Evolutionary conservation across 2,329 filamentous ascomycete species (phyloP).

Genomic region (Aspergillus niger): DNA sequence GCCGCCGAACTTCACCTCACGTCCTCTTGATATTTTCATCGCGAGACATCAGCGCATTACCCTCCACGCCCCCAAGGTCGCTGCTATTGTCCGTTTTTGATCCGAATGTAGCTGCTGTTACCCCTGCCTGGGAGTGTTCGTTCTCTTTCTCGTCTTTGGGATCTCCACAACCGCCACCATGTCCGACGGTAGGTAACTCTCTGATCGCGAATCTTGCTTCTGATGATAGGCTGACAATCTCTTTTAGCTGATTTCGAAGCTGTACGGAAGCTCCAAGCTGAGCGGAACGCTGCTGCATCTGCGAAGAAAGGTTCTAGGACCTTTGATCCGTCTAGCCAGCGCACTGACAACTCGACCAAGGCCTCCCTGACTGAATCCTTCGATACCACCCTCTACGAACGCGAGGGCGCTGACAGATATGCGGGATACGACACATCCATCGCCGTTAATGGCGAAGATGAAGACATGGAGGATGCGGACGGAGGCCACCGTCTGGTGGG

Average conservation of each 20-base stretch:
- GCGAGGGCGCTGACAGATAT: slow-evolving; percentile 75
- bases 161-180: slow-evolving; percentile 35
- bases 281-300: slow-evolving; percentile 80
- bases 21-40: slow-evolving; percentile 14
- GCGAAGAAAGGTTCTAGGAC: slow-evolving; percentile 78
- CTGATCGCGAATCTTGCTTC: slow-evolving; percentile 7
- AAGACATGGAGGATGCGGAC: slow-evolving; percentile 75
- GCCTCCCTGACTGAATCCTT: slow-evolving; percentile 83
- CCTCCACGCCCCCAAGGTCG: slow-evolving; percentile 26
- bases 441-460: slow-evolving; percentile 74
- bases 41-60: slow-evolving; percentile 22
- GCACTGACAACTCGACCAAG: slow-evolving; percentile 81
- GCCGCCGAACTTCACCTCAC: slow-evolving; percentile 17
- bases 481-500: slow-evolving; percentile 79
- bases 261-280: slow-evolving; percentile 84
- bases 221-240: slow-evolving; percentile 25
- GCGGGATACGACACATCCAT: slow-evolving; percentile 90
- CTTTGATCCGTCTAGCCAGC: slow-evolving; percentile 77
- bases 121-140: slow-evolving; percentile 29
- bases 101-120: slow-evolving; percentile 40
- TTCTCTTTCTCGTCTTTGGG: slow-evolving; percentile 29
- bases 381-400: slow-evolving; percentile 85
- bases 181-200: slow-evolving; percentile 46
- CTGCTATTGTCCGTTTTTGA: slow-evolving; percentile 33
- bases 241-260: slow-evolving; percentile 75